Evolutionary conservation across 1,139 yeast genomes (phyloP).

Genomic region (Suhomyces ambrosiae): DNA sequence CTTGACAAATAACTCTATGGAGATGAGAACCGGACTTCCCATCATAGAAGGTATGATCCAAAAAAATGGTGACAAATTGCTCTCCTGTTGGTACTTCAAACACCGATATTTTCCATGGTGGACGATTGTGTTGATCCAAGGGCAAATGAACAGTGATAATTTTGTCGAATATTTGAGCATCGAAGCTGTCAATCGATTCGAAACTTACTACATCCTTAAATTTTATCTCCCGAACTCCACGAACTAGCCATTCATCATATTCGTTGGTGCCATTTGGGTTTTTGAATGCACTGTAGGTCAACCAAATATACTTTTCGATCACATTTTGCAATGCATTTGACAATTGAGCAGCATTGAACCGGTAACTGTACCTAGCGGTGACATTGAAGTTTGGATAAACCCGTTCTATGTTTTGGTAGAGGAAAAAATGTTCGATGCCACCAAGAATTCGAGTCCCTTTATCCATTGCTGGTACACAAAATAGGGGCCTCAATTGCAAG

Average conservation of each 20-base stretch:
- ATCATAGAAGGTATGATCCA: constrained; percentile 18
- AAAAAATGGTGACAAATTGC: constrained; percentile 13
- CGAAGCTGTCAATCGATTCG: constrained; percentile 2
- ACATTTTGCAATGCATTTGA: constrained; percentile 28
- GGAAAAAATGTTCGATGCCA: constrained; percentile 19
- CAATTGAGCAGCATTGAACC: constrained; percentile 18
- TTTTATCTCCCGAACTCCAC: constrained; percentile 22
- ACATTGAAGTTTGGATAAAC: constrained; percentile 33
- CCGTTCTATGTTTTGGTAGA: constrained; percentile 26
- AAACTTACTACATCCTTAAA: constrained; percentile 30
- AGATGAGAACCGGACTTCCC: constrained; percentile 17
- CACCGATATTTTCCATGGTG: constrained; percentile 34
- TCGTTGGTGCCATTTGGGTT: constrained; percentile 16
- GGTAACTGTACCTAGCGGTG: constrained; percentile 25
- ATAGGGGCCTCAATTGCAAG: not conserved
- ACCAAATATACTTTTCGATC: constrained; percentile 24
- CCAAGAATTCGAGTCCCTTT: constrained; percentile 1
- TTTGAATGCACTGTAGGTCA: constrained; percentile 24
- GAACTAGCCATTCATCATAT: constrained; percentile 20
- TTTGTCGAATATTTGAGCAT: not conserved
- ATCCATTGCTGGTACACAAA: not conserved
- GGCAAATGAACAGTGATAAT: constrained; percentile 9
- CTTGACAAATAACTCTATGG: constrained; percentile 13
- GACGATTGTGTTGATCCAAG: constrained; percentile 18
- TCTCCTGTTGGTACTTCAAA: constrained; percentile 4